phyloP scores from a whole-genome alignment of 2,329 filamentous ascomycete genomes.

The Talaromyces sp. region DNA sequence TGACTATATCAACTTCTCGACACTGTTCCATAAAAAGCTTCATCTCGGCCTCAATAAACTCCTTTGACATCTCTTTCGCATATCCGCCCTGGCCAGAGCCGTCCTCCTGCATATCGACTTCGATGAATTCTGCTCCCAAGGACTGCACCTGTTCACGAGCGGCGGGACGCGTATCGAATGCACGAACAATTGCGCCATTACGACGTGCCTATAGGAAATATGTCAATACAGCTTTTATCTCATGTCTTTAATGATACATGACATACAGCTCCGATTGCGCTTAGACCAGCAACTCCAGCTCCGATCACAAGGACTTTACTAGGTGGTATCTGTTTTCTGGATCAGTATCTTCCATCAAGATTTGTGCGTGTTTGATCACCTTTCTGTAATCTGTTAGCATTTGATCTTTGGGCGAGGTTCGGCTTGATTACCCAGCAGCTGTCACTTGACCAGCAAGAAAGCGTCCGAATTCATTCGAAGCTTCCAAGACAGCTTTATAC shows the following conservation, averaged over 20 bases:
- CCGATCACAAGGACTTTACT: slow-evolving; percentile 89
- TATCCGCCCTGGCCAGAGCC: slow-evolving; percentile 82
- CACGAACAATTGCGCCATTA: slow-evolving; percentile 83
- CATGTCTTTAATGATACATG: not conserved
- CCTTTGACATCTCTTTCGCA: slow-evolving; percentile 90
- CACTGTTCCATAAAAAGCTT: slow-evolving; percentile 85
- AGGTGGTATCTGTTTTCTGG: slow-evolving; percentile 66
- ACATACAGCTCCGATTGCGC: slow-evolving; percentile 73
- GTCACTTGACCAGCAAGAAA: slow-evolving; percentile 89
- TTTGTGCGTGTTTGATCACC: slow-evolving; percentile 18
- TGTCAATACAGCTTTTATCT: slow-evolving; percentile 16
- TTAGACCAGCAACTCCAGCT: slow-evolving; percentile 82
- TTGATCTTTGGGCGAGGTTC: not conserved
- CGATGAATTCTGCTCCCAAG: slow-evolving; percentile 82
- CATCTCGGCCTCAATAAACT: slow-evolving; percentile 91
- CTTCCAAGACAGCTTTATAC: slow-evolving; percentile 87
- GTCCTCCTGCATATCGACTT: slow-evolving; percentile 80
- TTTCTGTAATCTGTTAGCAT: slow-evolving; percentile 23
- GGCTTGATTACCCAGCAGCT: slow-evolving; percentile 62
- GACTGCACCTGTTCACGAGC: slow-evolving; percentile 87
- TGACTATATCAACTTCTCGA: slow-evolving; percentile 83
- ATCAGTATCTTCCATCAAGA: not conserved
- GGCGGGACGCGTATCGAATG: slow-evolving; percentile 86
- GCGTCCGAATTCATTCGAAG: slow-evolving; percentile 82
- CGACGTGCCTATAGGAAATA: slow-evolving; percentile 58